A percentile compares a stretch with the other conserved stretches of the same genome.
These are phyloP conservation scores for Elsinoe perseae DNA, from an alignment of 2,329 filamentous ascomycete genomes.

Conservation along the genomic window DNA sequence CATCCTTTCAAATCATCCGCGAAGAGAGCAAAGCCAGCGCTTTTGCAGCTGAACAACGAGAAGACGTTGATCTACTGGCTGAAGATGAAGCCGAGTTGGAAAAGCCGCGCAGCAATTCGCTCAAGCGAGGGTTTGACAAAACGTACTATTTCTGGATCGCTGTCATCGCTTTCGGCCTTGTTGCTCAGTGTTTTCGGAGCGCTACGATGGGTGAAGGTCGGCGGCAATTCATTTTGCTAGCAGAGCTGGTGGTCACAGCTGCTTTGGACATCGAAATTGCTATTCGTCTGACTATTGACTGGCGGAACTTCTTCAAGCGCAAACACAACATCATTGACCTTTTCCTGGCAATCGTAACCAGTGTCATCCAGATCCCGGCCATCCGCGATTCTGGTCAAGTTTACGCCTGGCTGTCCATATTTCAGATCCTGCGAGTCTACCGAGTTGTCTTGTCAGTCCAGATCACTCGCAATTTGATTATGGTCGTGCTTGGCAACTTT, in stretches of 20 bases:
- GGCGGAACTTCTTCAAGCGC: constrained; percentile 68
- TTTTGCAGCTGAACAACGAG: constrained; percentile 62
- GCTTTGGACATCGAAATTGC: constrained; percentile 75
- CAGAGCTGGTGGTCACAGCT: constrained; percentile 69
- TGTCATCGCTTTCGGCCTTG: constrained; percentile 71
- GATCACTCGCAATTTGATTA: constrained; percentile 77
- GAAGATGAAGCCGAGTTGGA: constrained; percentile 32
- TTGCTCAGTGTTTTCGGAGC: constrained; percentile 70
- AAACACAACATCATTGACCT: constrained; percentile 75
- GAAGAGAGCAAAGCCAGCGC: constrained; percentile 93
- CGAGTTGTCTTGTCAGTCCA: constrained; percentile 83
- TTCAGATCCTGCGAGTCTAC: constrained; percentile 88
- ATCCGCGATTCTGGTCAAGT: constrained; percentile 63
- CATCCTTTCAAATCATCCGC: constrained; percentile 94
- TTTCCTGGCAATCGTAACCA: constrained; percentile 68
- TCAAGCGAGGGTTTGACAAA: constrained; percentile 69
- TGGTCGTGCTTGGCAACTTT: constrained; percentile 80
- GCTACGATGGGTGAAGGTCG: constrained; percentile 61
- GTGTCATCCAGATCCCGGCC: constrained; percentile 73
- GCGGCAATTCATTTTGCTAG: constrained; percentile 57
- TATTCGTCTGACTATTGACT: constrained; percentile 68
- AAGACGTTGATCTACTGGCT: constrained; percentile 28
- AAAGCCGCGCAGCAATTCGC: constrained; percentile 37
- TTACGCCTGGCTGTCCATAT: constrained; percentile 85
- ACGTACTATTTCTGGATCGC: constrained; percentile 70